Evolutionary conservation across 2,329 filamentous ascomycete species (phyloP).

Genomic region (Alternaria angustiovoidea): DNA sequence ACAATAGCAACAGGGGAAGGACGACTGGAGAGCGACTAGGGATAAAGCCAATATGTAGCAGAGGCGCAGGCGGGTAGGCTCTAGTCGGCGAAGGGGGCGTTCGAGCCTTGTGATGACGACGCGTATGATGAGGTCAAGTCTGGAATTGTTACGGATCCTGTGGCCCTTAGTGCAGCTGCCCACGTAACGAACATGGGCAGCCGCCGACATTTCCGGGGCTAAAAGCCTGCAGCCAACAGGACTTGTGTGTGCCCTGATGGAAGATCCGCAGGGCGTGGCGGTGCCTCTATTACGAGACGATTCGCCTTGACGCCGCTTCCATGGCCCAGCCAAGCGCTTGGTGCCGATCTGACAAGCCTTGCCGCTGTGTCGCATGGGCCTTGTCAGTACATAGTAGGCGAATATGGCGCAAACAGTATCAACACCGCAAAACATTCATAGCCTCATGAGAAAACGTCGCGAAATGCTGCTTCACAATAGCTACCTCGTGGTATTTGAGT

Average conservation of each 20-base stretch:
- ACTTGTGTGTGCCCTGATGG: conserved; percentile 1
- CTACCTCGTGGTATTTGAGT: neutral
- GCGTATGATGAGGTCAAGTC: conserved; percentile 23
- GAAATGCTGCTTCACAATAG: neutral
- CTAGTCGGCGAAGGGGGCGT: conserved; percentile 15
- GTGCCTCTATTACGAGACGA: conserved; percentile 15
- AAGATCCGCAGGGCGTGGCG: conserved; percentile 10
- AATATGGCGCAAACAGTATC: neutral
- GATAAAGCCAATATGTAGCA: conserved; percentile 1
- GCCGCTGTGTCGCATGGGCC: conserved; percentile 4
- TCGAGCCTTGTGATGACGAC: conserved; percentile 21
- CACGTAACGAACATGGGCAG: conserved; percentile 15
- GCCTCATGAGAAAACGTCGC: neutral
- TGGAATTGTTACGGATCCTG: conserved; percentile 15
- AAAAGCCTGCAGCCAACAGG: conserved; percentile 7
- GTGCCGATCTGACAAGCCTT: neutral
- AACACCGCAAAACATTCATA: neutral
- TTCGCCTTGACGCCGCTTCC: conserved; percentile 1
- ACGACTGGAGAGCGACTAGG: conserved; percentile 7
- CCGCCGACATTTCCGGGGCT: conserved; percentile 8
- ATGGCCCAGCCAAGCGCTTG: conserved; percentile 10
- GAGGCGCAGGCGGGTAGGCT: conserved; percentile 4
- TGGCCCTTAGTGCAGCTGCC: conserved; percentile 14
- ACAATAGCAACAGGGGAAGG: conserved; percentile 2
- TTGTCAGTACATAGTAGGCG: neutral